Base-by-base conservation (phyloP, 768 basidiomycete species). In the Daedalea quercina region DNA sequence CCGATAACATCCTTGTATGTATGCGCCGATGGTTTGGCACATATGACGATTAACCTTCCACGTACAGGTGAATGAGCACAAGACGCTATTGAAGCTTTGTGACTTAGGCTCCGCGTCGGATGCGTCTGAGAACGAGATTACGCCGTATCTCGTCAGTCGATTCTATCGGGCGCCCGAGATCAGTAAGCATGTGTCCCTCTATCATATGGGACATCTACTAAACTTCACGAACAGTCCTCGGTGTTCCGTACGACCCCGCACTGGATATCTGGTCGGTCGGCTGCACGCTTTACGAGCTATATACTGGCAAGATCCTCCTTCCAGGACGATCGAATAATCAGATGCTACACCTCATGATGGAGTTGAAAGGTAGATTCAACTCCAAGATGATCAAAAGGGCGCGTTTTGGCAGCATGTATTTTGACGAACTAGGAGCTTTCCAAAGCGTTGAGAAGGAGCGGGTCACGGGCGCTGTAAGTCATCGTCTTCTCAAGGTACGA, bases 81-180 rank as follows among this genome's bases (percentile, higher is more conserved):
- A 98, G 75, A 94, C 90, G 2, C 69, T 92, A 20, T 71, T 98
- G 53, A 99, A 99, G 70, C 71, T 99, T 2, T 98, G 94, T 64
- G 96, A 99, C 69, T 73, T 99, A 28, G 96, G 96, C n/a, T 95
- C 93, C 1, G 96, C 96, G 1, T 89, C 90, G 7, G 95, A 98
- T 67, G 87, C 86, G 1, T 85, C 85, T 8, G 95, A 97, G 69
- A 93, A 92, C 67, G 96, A 96, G 31, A 94, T 98, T 60, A 97
- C 96, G 8, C 96, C 96, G 9, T 98, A 99, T 69, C 84, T 99
- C 51, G 96, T 97, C 54, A 93, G 90, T 60, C 78, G 96, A 44
- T 99, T 98, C 71, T 98, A 99, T 66, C 90, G 96, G 42, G 95
- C 95, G 1, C 96, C 96, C 1, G 96, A 99, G 73, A 98, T 98